A percentile compares a stretch with the other conserved stretches of the same genome.
phyloP scores from a whole-genome alignment of 139 green algal genomes.

The Astrephomene gubernaculifera region DNA sequence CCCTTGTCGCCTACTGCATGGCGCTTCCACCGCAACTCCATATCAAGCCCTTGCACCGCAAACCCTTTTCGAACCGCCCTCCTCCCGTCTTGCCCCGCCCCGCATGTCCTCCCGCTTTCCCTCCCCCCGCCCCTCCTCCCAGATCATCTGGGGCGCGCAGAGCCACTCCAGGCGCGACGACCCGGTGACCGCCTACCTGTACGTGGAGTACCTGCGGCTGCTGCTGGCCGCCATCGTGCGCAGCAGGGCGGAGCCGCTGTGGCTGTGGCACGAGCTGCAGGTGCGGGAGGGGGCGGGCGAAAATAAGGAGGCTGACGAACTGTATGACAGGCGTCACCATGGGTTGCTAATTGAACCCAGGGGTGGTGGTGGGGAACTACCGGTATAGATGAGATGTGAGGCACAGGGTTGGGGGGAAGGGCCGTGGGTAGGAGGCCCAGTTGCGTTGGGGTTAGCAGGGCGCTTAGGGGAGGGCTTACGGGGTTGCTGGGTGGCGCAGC shows the following conservation, averaged over 20 bases:
- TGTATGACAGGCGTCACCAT: too few species aligned
- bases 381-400: not conserved
- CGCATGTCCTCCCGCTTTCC: not conserved
- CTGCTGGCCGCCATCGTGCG: constrained; percentile 23
- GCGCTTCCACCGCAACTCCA: too few species aligned
- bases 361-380: too few species aligned
- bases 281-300: not conserved
- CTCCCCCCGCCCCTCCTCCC: not conserved
- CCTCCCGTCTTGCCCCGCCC: not conserved
- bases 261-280: constrained; percentile 45
- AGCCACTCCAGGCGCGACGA: constrained; percentile 10
- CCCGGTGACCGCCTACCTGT: constrained; percentile 35
- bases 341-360: too few species aligned
- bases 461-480: not conserved
- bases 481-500: not conserved
- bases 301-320: too few species aligned
- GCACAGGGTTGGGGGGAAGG: not conserved
- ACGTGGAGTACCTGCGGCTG: constrained; percentile 41
- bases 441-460: not conserved
- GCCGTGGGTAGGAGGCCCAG: too few species aligned
- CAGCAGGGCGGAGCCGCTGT: constrained; percentile 30
- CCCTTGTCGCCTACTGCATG: too few species aligned
- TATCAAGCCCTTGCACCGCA: too few species aligned
- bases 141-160: constrained; percentile 44
- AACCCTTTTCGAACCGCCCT: not conserved